Percentiles rank a stretch among this genome's conserved stretches.
These are phyloP conservation scores for Ustilaginoidea virens DNA, from an alignment of 2,329 filamentous ascomycete genomes.

Conservation along the genomic window DNA sequence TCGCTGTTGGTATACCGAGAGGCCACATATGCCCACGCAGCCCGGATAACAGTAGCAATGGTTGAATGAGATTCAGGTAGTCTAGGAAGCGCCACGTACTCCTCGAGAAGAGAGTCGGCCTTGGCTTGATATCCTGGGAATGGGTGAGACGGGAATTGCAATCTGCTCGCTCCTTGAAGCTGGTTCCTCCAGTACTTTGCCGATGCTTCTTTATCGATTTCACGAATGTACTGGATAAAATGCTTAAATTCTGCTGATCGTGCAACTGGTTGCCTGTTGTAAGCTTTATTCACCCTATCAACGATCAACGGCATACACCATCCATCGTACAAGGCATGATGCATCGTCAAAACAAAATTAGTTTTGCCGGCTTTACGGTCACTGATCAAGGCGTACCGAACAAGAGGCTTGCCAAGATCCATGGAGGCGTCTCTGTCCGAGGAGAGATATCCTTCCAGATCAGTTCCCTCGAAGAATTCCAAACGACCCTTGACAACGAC, in stretches of 20 bases:
- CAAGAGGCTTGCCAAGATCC: constrained; percentile 28
- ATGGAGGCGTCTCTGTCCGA: constrained; percentile 24
- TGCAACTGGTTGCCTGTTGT: constrained; percentile 15
- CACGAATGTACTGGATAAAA: constrained; percentile 31
- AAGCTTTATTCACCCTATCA: constrained; percentile 30
- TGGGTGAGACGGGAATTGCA: constrained; percentile 33
- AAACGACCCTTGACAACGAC: constrained; percentile 27
- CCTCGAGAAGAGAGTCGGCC: constrained; percentile 36
- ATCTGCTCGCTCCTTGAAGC: constrained; percentile 25
- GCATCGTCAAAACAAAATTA: constrained; percentile 37
- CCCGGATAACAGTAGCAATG: constrained; percentile 39
- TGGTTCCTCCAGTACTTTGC: constrained; percentile 31
- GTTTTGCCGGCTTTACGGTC: constrained; percentile 15
- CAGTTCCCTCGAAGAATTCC: constrained; percentile 16
- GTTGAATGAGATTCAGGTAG: constrained; percentile 26
- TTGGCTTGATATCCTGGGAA: constrained; percentile 30
- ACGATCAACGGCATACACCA: constrained; percentile 37
- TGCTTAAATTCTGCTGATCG: constrained; percentile 28
- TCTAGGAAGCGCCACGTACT: constrained; percentile 27
- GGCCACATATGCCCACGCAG: constrained; percentile 41
- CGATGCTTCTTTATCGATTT: constrained; percentile 22
- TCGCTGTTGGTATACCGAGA: constrained; percentile 34
- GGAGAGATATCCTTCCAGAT: constrained; percentile 24
- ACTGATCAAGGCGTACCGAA: constrained; percentile 27
- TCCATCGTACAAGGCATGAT: constrained; percentile 41